Conservation (phyloP, 306 rosid species). For the Dryas octopetala region DNA sequence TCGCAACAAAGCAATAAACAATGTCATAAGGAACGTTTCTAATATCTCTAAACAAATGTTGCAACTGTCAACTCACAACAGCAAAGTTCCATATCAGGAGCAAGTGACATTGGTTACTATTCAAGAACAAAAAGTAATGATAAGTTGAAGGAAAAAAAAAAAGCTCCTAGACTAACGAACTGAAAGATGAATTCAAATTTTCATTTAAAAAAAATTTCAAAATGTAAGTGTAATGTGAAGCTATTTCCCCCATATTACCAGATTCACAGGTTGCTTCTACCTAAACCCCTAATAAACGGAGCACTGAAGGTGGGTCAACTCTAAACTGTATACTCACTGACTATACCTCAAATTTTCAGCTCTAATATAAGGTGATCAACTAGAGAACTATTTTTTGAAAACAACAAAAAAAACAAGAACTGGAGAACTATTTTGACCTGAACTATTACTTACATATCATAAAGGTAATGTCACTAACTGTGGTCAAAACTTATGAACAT, state of each 20-base stretch:
- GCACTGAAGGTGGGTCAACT: background rate
- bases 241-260: background rate
- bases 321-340: background rate
- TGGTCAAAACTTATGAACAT: background rate
- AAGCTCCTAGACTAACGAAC: background rate
- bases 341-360: conserved; percentile 10
- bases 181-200: background rate
- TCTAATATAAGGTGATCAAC: background rate
- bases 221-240: background rate
- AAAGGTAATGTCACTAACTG: background rate
- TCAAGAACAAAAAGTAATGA: background rate
- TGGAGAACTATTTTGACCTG: too few species aligned
- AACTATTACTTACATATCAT: too few species aligned
- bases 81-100: background rate
- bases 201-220: background rate
- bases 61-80: background rate
- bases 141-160: background rate
- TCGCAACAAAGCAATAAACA: conserved; percentile 1
- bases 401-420: too few species aligned
- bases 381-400: background rate
- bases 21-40: background rate
- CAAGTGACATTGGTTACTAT: background rate
- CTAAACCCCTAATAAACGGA: background rate
- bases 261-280: background rate
- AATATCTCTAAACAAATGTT: background rate